Percentiles rank a stretch among this genome's conserved stretches.
Evolutionary conservation across 257 asterid genomes (phyloP).

Genomic region (Avicennia marina): DNA sequence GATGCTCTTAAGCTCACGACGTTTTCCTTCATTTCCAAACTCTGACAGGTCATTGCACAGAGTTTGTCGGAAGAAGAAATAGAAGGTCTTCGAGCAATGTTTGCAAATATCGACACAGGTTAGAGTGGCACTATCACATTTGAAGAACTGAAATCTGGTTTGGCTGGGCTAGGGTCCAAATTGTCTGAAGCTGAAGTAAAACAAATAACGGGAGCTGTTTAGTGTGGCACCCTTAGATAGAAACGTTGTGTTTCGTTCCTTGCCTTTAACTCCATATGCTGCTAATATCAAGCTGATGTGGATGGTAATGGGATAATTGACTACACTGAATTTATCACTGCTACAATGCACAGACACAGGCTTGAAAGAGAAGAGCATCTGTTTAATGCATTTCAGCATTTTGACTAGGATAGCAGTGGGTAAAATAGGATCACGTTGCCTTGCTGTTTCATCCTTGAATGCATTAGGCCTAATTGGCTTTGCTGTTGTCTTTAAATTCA

Average conservation of each 20-base stretch:
- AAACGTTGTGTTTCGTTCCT: neutral
- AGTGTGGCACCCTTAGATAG: neutral
- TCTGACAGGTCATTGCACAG: slow-evolving; percentile 89
- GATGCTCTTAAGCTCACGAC: too few relatives aligned
- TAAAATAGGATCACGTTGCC: slow-evolving; percentile 15
- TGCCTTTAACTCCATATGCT: slow-evolving; percentile 9
- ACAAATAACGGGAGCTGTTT: slow-evolving; percentile 93
- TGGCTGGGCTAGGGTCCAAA: slow-evolving; percentile 88
- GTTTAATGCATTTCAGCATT: slow-evolving; percentile 45
- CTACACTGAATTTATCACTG: slow-evolving; percentile 65
- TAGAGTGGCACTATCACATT: slow-evolving; percentile 85
- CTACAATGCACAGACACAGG: slow-evolving; percentile 66
- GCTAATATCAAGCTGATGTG: slow-evolving; percentile 47
- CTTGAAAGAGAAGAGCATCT: slow-evolving; percentile 63
- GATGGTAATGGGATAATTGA: slow-evolving; percentile 63
- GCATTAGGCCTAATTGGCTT: neutral
- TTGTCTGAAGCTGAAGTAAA: slow-evolving; percentile 74
- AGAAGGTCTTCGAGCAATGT: slow-evolving; percentile 77
- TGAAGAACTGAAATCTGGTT: slow-evolving; percentile 78
- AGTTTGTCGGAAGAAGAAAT: slow-evolving; percentile 92
- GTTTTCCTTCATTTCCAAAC: neutral
- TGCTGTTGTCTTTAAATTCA: neutral
- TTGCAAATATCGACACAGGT: slow-evolving; percentile 74
- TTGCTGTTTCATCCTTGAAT: neutral
- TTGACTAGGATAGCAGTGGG: slow-evolving; percentile 66